Percentiles rank a stretch among this genome's conserved stretches.
These are phyloP conservation scores for Yarrowia sp. DNA, from an alignment of 805 yeast species.

Conservation along the genomic window DNA sequence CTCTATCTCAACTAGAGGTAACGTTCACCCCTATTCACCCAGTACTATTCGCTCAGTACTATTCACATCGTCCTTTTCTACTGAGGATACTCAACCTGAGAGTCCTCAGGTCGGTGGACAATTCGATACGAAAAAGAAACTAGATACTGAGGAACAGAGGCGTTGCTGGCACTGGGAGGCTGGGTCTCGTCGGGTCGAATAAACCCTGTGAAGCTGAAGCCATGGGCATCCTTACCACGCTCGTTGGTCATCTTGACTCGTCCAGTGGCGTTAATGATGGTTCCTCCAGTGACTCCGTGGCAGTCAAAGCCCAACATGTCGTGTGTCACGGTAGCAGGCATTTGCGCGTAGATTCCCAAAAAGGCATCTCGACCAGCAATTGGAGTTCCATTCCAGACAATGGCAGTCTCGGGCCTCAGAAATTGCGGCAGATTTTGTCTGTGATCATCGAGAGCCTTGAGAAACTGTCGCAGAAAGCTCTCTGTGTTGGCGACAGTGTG, in stretches of 20 bases:
- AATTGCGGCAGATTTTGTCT: conserved; percentile 32
- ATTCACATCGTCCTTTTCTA: neutral
- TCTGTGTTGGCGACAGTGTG: conserved; percentile 27
- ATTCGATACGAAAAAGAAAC: conserved; percentile 38
- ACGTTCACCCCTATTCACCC: too few species aligned
- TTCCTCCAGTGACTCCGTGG: conserved; percentile 40
- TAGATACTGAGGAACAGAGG: conserved; percentile 13
- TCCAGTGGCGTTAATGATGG: conserved; percentile 38
- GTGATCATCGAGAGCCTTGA: conserved; percentile 38
- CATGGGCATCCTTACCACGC: conserved; percentile 34
- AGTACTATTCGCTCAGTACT: too few species aligned
- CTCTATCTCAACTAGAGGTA: too few species aligned
- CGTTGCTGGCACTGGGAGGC: neutral
- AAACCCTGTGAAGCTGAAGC: conserved; percentile 34
- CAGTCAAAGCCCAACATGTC: conserved; percentile 39
- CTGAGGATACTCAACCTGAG: conserved; percentile 29
- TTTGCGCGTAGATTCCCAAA: conserved; percentile 35
- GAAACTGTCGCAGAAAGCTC: conserved; percentile 34
- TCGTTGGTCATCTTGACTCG: conserved; percentile 38
- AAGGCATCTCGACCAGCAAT: conserved; percentile 41
- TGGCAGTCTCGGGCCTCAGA: conserved; percentile 37
- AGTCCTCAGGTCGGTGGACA: conserved; percentile 37
- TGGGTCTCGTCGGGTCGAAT: neutral
- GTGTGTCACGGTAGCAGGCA: conserved; percentile 40
- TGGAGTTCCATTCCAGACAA: conserved; percentile 45